A percentile compares a stretch with the other conserved stretches of the same genome.
Conservation (phyloP, 257 asterid species). For the Asclepias syriaca region DNA sequence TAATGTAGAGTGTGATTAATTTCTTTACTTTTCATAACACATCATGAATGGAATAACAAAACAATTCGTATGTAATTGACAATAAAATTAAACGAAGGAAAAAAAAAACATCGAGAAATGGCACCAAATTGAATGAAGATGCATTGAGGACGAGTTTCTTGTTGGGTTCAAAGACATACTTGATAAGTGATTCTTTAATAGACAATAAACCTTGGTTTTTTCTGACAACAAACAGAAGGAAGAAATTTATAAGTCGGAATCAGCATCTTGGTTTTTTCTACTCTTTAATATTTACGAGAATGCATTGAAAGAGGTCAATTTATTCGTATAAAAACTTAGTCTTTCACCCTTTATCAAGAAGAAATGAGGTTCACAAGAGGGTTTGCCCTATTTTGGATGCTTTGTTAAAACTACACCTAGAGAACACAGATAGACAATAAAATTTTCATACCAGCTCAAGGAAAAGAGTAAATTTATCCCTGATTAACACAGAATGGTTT, state of each 20-base stretch:
- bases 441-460: background rate
- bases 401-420: background rate
- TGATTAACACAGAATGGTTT: too few species aligned
- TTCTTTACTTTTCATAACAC: too few species aligned
- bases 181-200: constrained; percentile 22
- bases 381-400: background rate
- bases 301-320: background rate
- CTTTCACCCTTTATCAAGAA: too few species aligned
- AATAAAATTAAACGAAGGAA: too few species aligned
- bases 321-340: too few species aligned
- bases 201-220: too few species aligned
- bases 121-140: background rate
- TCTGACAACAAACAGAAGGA: constrained; percentile 34
- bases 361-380: background rate
- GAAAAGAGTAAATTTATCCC: too few species aligned
- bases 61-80: too few species aligned
- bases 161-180: constrained; percentile 30
- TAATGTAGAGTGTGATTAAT: too few species aligned
- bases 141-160: constrained; percentile 6
- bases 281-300: background rate
- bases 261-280: background rate
- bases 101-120: too few species aligned
- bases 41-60: too few species aligned
- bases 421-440: background rate
- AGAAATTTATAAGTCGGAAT: constrained; percentile 18